Base-by-base conservation (phyloP, 2,329 filamentous ascomycete species). In the Metarhizium brunneum region DNA sequence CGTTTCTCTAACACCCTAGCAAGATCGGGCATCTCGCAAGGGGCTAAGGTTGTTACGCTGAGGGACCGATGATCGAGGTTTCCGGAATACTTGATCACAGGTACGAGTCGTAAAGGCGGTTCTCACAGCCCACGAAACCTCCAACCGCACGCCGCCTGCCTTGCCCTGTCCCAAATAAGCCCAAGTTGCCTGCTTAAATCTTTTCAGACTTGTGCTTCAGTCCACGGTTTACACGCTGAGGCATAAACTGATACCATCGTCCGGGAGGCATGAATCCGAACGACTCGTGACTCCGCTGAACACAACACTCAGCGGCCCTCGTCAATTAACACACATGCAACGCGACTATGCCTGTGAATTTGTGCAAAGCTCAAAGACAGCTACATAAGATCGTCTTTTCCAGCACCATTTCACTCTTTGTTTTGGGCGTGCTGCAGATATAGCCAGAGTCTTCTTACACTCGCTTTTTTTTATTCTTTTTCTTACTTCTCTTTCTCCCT, bases 31-130 rank as follows among this genome's bases (percentile, higher is more conserved):
- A 68, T 48, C 18, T 55, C 45, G 50, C 56, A 57, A 50, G 56
- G 71, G 72, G 68, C 67, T 67, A 67, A 69, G 71, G 69, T 69
- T 71, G 66, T 71, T 66, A 69, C 67, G 65, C 66, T 66, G 63
- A 65, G 69, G 65, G 63, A 63, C 66, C 66, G 64, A 63, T 68
- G 66, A 69, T 69, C 66, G 65, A 68, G 62, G 57, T 57, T 64
- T 60, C 72, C 64, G 64, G 72, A 73, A 70, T 74, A 64, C n/a
- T 63, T 70, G 72, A 73, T 64, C 67, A 29, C 30, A 29, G 48
- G 72, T 67, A 71, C 64, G 66, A 62, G 62, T 63, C 68, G 62
- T 68, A 64, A 68, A 65, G 60, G 61, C 64, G 59, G 68, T 68
- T 62, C 68, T 68, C 42, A 69, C 66, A 70, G 69, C 64, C 68